Evolutionary conservation across 73 alveolate species (phyloP), one percentile per base, ranked within the genome.

Genomic region (Breviolum minutum): DNA sequence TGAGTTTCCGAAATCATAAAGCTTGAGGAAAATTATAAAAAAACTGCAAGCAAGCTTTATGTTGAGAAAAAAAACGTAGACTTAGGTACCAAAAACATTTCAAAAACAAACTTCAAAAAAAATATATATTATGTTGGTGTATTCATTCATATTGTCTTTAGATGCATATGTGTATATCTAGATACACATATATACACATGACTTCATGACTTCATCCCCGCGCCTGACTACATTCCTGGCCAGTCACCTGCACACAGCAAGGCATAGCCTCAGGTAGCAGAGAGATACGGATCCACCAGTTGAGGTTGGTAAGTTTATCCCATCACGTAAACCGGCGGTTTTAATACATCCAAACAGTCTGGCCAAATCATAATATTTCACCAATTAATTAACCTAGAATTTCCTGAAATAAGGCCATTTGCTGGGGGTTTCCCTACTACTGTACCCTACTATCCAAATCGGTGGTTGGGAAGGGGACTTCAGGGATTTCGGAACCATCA

Each of bases 221-320:
- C 17, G 73, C 92, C 92, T 83, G 92, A 26, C 92, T 83, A 83
- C 92, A 83, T 83, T 83, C 76, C 26, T 83, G 40, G 27, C 92
- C 92, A 83, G 92, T 83, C 76, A 83, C 92, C 92, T 83, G 92
- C 92, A 61, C 92, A 83, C 92, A 83, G 92, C 26, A 66, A 9
- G 77, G 77, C 77, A 68, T 68, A 0, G 77, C 77, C 77, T 68
- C 77, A 68, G 24, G n/a, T n/a, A n/a, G n/a, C n/a, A n/a, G n/a
- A n/a, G n/a, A n/a, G n/a, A n/a, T n/a, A n/a, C n/a, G n/a, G n/a
- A n/a, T n/a, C n/a, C n/a, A n/a, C n/a, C n/a, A n/a, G n/a, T n/a
- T n/a, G n/a, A n/a, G n/a, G n/a, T n/a, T n/a, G n/a, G n/a, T n/a
- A n/a, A n/a, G n/a, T n/a, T n/a, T n/a, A n/a, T n/a, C n/a, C n/a